Evolutionary conservation across 2,329 filamentous ascomycete genomes (phyloP).

Genomic region (Periconia digitata): DNA sequence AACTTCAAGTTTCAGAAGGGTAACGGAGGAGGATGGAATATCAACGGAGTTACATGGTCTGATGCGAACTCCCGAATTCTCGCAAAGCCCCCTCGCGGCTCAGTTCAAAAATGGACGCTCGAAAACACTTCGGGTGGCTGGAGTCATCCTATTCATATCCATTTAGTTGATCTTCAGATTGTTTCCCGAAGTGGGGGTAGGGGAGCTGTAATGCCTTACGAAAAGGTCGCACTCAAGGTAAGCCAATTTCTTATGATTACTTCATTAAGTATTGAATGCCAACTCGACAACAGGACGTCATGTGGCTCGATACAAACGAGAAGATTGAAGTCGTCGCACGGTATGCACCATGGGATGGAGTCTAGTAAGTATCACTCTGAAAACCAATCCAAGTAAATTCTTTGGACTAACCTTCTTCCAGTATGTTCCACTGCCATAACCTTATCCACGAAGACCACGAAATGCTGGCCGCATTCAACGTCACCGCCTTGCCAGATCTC

Average conservation of each 20-base stretch:
- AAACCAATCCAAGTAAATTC: neutral
- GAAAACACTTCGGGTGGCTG: constrained; percentile 54
- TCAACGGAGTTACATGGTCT: constrained; percentile 30
- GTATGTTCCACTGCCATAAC: constrained; percentile 46
- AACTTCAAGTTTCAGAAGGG: constrained; percentile 28
- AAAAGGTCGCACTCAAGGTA: constrained; percentile 56
- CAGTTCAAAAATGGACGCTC: constrained; percentile 33
- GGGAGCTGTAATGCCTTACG: constrained; percentile 49
- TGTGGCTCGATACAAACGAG: constrained; percentile 55
- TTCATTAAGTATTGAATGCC: no score
- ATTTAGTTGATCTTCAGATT: constrained; percentile 59
- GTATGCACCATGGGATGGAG: constrained; percentile 44
- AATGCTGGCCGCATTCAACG: constrained; percentile 47
- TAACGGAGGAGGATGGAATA: constrained; percentile 24
- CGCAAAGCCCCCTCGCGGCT: constrained; percentile 32
- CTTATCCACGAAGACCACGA: constrained; percentile 47
- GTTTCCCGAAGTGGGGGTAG: constrained; percentile 47
- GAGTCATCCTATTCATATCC: constrained; percentile 57
- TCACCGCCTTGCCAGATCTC: constrained; percentile 29
- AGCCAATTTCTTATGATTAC: no score
- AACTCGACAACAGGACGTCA: no score
- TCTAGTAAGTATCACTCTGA: constrained; percentile 48
- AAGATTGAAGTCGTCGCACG: constrained; percentile 22
- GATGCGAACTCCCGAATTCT: constrained; percentile 28
- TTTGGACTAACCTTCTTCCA: neutral